Conservation (phyloP, 768 basidiomycete genomes). For the Lentinula raphanica region DNA sequence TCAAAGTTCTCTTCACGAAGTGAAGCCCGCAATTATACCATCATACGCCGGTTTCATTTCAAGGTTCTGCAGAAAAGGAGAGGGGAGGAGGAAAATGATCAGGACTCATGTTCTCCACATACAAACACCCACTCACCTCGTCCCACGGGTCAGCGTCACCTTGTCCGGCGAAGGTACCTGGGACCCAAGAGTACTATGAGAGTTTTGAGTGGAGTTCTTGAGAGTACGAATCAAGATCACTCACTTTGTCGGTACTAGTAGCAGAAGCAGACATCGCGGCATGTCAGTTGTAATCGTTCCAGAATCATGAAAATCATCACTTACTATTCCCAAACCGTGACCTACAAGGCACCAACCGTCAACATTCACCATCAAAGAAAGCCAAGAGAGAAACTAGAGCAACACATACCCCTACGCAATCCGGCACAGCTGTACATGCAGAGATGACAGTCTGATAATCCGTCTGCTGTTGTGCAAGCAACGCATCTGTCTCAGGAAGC, state of each 20-base stretch:
- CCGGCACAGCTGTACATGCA: conserved; percentile 28
- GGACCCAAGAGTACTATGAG: conserved; percentile 35
- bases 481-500: conserved; percentile 28
- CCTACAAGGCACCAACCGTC: too few relatives aligned
- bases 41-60: conserved; percentile 41
- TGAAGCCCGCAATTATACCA: conserved; percentile 36
- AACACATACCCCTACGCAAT: conserved; percentile 19
- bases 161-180: conserved; percentile 32
- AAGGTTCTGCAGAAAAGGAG: conserved; percentile 25
- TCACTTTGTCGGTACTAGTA: conserved; percentile 8
- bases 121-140: too few relatives aligned
- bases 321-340: conserved; percentile 9
- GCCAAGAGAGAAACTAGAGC: too few relatives aligned
- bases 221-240: neutral
- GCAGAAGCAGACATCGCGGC: neutral
- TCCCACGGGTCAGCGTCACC: conserved; percentile 38
- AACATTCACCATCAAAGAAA: too few relatives aligned
- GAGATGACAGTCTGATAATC: conserved; percentile 38
- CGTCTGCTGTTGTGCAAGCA: conserved; percentile 35
- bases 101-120: neutral
- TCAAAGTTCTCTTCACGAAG: neutral
- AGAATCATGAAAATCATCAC: neutral
- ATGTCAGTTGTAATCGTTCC: neutral
- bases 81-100: conserved; percentile 13
- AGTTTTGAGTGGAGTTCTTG: neutral